Evolutionary conservation across 305 asterid genomes (phyloP), one percentile per base, ranked within the genome.

Genomic region (Withania somnifera): DNA sequence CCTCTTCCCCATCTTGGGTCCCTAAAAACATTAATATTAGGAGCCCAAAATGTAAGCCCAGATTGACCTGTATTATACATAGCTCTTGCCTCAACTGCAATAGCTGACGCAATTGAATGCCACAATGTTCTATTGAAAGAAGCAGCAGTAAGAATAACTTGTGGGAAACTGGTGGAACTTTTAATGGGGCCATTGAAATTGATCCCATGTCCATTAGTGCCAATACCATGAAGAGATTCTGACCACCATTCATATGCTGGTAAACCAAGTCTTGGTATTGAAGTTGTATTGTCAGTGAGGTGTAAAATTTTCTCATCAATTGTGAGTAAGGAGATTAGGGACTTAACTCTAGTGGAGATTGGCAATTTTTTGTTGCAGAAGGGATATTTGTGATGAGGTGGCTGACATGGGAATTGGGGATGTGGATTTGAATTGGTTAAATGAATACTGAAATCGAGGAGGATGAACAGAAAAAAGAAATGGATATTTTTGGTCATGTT

Each of bases 1-100:
- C 99, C 99, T 71, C 99, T 90, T 45, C 98, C 99, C 99, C 99
- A 95, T 83, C 99, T 92, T 19, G 98, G 99, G 28, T 95, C 99
- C 83, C 95, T 89, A 78, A 94, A 95, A 32, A 95, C 78, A 78
- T 95, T 95, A 53, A 95, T 88, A 88, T 92, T 93, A 50, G 99
- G 99, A 7, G 97, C 98, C 97, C 95, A 95, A 85, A 84, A 95
- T 6, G 98, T 92, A 89, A 95, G 57, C 75, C 99, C 99, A 4
- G 97, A 92, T 84, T 93, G 99, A 3, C 97, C 97, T 2, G 45
- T 54, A 51, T 85, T 93, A 54, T 87, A 73, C 97, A 95, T 88
- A 36, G 97, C 97, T 83, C 88, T 83, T 8, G 96, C 97, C 88
- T 95, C 99, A 61, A 88, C 89, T 6, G 92, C 97, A 34, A 93